Conservation (phyloP, 129 eudicot species). For the Lactuca sativa region DNA sequence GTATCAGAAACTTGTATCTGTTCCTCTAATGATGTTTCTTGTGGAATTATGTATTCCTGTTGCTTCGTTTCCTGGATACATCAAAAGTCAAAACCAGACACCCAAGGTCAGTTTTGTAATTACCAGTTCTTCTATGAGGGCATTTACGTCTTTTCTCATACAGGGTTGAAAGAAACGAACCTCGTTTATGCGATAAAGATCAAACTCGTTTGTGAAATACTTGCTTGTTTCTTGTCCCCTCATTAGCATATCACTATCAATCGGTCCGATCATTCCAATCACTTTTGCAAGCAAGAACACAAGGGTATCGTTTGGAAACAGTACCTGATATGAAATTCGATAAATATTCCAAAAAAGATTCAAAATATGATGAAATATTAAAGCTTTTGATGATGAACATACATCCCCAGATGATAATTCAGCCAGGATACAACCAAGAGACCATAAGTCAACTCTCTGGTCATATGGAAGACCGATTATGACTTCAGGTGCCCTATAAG, state of each 20-base stretch:
- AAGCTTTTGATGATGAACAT: slow-evolving; percentile 19
- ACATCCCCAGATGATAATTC: slow-evolving; percentile 95
- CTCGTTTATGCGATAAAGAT: slow-evolving; percentile 68
- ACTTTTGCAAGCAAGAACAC: slow-evolving; percentile 79
- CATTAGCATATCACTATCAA: slow-evolving; percentile 73
- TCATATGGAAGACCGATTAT: slow-evolving; percentile 84
- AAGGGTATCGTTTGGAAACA: slow-evolving; percentile 78
- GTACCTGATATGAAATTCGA: slow-evolving; percentile 45
- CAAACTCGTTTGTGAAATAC: slow-evolving; percentile 79
- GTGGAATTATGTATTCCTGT: slow-evolving; percentile 64
- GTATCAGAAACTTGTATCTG: slow-evolving; percentile 61
- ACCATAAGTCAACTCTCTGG: slow-evolving; percentile 92
- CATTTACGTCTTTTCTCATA: background rate
- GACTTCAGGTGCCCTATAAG: slow-evolving; percentile 98
- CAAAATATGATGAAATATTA: slow-evolving; percentile 2
- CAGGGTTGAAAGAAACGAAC: slow-evolving; percentile 31
- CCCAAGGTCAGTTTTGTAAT: background rate
- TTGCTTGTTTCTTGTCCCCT: slow-evolving; percentile 82
- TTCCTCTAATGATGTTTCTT: slow-evolving; percentile 61
- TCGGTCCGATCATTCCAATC: slow-evolving; percentile 81
- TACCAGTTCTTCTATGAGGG: background rate
- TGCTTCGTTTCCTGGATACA: slow-evolving; percentile 60
- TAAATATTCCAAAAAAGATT: background rate
- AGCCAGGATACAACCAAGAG: slow-evolving; percentile 91
- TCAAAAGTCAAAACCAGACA: slow-evolving; percentile 10